phyloP scores from a whole-genome alignment of 768 basidiomycete genomes.

The Calvatia gigantea region DNA sequence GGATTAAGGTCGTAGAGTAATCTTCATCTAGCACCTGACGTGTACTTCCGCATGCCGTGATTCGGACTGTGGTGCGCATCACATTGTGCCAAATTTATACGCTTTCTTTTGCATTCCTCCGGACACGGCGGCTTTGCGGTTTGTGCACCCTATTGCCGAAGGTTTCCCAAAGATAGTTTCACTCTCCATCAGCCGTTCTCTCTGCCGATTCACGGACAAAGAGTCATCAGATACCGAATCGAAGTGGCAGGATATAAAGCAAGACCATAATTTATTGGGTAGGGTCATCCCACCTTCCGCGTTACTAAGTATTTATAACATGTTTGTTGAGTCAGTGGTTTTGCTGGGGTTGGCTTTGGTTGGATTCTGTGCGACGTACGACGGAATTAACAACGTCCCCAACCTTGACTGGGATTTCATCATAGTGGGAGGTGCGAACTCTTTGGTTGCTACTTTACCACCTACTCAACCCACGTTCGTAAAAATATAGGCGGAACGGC shows the following conservation, averaged over 20 bases:
- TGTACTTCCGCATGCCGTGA: too few species aligned
- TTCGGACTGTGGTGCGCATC: too few species aligned
- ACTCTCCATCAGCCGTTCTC: too few species aligned
- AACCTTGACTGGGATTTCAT: conserved; percentile 8
- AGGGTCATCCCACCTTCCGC: not conserved
- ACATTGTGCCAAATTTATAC: too few species aligned
- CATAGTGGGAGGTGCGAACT: conserved; percentile 19
- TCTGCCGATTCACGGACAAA: too few species aligned
- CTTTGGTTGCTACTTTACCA: not conserved
- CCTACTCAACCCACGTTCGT: not conserved
- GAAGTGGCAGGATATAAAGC: not conserved
- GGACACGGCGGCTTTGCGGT: too few species aligned
- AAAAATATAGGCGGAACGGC: conserved; percentile 22
- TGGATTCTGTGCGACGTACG: not conserved
- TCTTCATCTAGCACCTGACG: not conserved
- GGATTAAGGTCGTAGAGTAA: not conserved
- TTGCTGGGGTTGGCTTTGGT: not conserved
- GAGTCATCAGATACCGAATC: too few species aligned
- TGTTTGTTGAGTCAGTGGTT: not conserved
- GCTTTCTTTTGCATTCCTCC: too few species aligned
- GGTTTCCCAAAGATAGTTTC: too few species aligned
- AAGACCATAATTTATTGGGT: not conserved
- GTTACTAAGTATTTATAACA: too few species aligned
- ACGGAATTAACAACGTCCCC: not conserved
- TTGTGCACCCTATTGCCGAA: too few species aligned